Percentiles rank a stretch among this genome's conserved stretches.
These are phyloP conservation scores for Rhodotorula sp. DNA, from an alignment of 1,284 basidiomycete species.

Conservation along the genomic window DNA sequence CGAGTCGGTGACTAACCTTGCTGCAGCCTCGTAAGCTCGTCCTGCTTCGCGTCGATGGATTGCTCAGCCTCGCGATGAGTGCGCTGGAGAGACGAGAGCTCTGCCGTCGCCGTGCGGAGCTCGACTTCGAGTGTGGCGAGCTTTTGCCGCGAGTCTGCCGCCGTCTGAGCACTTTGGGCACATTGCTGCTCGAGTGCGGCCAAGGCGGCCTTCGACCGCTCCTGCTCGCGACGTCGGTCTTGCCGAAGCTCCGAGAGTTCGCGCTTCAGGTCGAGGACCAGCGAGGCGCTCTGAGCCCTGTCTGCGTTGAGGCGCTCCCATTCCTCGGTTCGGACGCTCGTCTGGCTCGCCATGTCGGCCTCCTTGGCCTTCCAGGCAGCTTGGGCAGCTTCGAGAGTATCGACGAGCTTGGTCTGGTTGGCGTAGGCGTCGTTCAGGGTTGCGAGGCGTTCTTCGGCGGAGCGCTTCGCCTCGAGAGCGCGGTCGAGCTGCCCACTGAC, in stretches of 20 bases:
- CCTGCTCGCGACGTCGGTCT: slow-evolving; percentile 57
- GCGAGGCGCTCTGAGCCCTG: slow-evolving; percentile 5
- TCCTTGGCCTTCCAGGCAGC: slow-evolving; percentile 58
- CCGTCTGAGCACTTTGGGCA: slow-evolving; percentile 72
- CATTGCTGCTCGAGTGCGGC: slow-evolving; percentile 81
- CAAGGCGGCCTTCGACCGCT: slow-evolving; percentile 68
- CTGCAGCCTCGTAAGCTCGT: slow-evolving; percentile 52
- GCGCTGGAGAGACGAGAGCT: slow-evolving; percentile 57
- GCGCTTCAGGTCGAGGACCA: slow-evolving; percentile 16
- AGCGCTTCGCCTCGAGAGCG: slow-evolving; percentile 59
- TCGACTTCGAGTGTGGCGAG: slow-evolving; percentile 63
- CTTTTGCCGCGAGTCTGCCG: slow-evolving; percentile 64
- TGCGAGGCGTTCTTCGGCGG: slow-evolving; percentile 25
- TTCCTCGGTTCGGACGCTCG: slow-evolving; percentile 37
- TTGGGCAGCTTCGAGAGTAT: slow-evolving; percentile 35
- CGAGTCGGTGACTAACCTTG: slow-evolving; percentile 49
- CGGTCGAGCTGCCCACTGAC: slow-evolving; percentile 83
- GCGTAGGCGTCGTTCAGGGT: slow-evolving; percentile 38
- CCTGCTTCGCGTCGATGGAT: slow-evolving; percentile 59
- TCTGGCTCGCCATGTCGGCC: slow-evolving; percentile 55
- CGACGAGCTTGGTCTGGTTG: slow-evolving; percentile 39
- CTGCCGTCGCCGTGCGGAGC: slow-evolving; percentile 61
- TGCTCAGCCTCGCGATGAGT: slow-evolving; percentile 57
- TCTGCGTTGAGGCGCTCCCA: slow-evolving; percentile 35
- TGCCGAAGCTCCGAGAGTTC: slow-evolving; percentile 26